Base-by-base conservation (phyloP, 306 rosid species). In the Glycine tomentella region DNA sequence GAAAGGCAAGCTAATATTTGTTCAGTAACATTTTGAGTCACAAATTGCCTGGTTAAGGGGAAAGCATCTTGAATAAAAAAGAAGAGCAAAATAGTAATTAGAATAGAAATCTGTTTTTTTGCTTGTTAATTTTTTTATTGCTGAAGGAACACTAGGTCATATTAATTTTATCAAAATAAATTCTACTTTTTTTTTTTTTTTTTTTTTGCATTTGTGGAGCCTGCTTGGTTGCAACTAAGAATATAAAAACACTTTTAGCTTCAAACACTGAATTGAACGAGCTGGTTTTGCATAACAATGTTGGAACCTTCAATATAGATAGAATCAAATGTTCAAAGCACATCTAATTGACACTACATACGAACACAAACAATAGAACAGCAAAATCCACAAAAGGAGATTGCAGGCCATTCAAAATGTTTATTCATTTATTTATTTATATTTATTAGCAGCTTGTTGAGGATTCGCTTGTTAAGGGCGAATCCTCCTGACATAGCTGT, bases 321-420 rank as follows among this genome's bases (percentile, higher is more conserved):
- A 65, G 50, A 55, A 45, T 40, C 12, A 46, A 81, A 55, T 67
- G 25, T 15, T 51, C 75, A 25, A 20, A 78, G 46, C 46, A 48
- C 31, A 76, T 49, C 4, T 16, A 25, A 14, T 50, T 69, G 9
- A 40, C 50, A 61, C 76, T 58, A 68, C 52, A 82, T 57, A 34
- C 8, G 9, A 75, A 36, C 52, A 53, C 75, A 52, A 5, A 74
- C 10, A 67, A 65, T 7, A 62, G 46, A 72, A 42, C 51, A 40
- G 6, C 20, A 16, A 63, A 77, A 53, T 42, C 49, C 57, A 52
- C 69, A 38, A 10, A 51, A 61, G 45, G 73, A 61, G 76, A 14
- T 48, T 55, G 6, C 44, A 38, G 62, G 65, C 40, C 73, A 50
- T 70, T 76, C 33, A 36, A 64, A 70, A 65, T 25, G 51, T 55